phyloP scores from a whole-genome alignment of 106 monocot genomes.

The Platanthera zijinensis region DNA sequence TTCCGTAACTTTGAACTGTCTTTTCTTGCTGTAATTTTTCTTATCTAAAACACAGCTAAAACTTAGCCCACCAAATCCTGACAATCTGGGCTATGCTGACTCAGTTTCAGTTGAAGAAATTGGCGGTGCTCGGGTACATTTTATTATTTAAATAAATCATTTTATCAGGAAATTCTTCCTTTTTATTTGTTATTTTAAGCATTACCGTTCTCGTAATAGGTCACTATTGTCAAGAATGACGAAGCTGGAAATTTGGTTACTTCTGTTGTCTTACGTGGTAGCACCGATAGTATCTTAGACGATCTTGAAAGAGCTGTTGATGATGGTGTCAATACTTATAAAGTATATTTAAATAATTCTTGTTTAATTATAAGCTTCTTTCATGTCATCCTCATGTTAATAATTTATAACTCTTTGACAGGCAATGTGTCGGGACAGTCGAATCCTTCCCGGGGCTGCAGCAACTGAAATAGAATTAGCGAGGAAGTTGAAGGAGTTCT shows the following conservation, averaged over 20 bases:
- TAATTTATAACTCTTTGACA: conserved; percentile 11
- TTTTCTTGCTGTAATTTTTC: not conserved
- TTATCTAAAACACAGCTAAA: conserved; percentile 52
- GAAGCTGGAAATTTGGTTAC: conserved; percentile 91
- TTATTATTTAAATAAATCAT: not conserved
- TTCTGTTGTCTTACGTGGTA: conserved; percentile 82
- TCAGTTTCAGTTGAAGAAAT: conserved; percentile 91
- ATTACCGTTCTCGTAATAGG: conserved; percentile 29
- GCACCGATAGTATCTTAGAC: conserved; percentile 96
- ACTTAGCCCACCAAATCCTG: conserved; percentile 84
- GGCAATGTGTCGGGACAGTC: conserved; percentile 97
- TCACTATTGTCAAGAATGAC: conserved; percentile 91
- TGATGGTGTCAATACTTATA: conserved; percentile 99
- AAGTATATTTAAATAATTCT: conserved; percentile 31
- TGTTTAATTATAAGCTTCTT: conserved; percentile 4
- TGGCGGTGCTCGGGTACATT: conserved; percentile 73
- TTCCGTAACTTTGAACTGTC: not conserved
- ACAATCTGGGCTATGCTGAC: conserved; percentile 91
- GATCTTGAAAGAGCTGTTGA: conserved; percentile 98
- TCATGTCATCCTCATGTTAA: not conserved
- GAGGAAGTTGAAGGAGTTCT: conserved; percentile 82
- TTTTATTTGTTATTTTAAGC: not conserved
- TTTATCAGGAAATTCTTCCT: not conserved
- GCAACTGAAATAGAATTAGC: conserved; percentile 93
- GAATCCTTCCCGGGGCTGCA: conserved; percentile 91